phyloP scores from a whole-genome alignment of 305 asterid species.

The Caryopteris hybrid region DNA sequence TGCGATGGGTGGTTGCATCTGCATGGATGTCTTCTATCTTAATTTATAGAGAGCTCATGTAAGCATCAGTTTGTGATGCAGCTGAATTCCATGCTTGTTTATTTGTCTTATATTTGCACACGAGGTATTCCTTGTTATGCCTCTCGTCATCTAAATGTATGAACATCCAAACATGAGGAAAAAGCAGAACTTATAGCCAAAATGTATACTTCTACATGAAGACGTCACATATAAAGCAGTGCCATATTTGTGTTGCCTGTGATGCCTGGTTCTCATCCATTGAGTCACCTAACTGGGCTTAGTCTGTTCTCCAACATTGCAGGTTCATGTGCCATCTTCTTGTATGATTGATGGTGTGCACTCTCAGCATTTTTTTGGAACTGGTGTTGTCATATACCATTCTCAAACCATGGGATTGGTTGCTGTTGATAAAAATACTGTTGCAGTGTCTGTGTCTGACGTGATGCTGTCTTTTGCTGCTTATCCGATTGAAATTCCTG shows the following conservation, averaged over 20 bases:
- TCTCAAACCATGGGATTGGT: conserved; percentile 90
- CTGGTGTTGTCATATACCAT: conserved; percentile 90
- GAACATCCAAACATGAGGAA: background rate
- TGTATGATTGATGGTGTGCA: conserved; percentile 99
- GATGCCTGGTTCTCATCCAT: conserved; percentile 3
- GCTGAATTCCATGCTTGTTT: background rate
- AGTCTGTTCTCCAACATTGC: conserved; percentile 23
- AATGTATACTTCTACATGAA: background rate
- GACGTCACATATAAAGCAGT: background rate
- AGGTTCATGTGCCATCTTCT: conserved; percentile 98
- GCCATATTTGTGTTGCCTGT: background rate
- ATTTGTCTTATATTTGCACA: background rate
- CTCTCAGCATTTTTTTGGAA: conserved; percentile 95
- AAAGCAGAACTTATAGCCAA: background rate
- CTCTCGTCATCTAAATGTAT: conserved; percentile 5
- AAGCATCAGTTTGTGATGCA: background rate
- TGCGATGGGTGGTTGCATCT: background rate
- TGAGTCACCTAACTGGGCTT: conserved; percentile 10
- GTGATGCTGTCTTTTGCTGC: conserved; percentile 99
- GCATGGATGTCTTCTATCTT: background rate
- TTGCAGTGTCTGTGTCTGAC: conserved; percentile 93
- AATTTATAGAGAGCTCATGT: background rate
- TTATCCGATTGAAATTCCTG: conserved; percentile 97
- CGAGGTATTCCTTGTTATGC: conserved; percentile 1
- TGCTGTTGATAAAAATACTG: conserved; percentile 97